Evolutionary conservation across 2,329 filamentous ascomycete genomes (phyloP), one percentile per base, ranked within the genome.

Genomic region (Fragosphaeria purpurea): DNA sequence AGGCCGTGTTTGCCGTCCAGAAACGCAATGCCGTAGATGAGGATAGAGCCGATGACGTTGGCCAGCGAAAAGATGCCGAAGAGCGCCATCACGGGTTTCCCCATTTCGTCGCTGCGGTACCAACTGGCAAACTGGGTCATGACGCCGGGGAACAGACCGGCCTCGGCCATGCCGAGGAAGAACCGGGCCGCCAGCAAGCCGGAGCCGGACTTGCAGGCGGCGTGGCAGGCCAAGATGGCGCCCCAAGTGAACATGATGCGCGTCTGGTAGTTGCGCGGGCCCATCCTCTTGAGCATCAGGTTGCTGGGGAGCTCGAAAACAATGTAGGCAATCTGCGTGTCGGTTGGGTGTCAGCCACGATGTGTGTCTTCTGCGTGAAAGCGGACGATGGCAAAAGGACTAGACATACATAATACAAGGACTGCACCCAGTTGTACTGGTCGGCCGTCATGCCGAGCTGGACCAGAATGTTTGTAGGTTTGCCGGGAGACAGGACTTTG

Each of bases 251-350:
- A 46, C 42, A 76, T 75, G 0, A 70, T 70, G 0, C 63, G 61
- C 0, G 46, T 45, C 11, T 48, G 46, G 40, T 46, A 82, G 1
- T 75, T 50, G 2, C 74, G 75, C 1, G 78, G 78, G 8, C 70
- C 67, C 34, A 79, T 63, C 4, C 73, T 66, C 0, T 76, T 79
- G 2, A 82, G 63, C 0, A 55, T 58, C 51, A 82, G 65, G 53
- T 83, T 83, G 0, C 76, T 80, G 0, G 79, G 79, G 0, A 83
- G 63, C 59, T 83, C 48, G 37, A 50, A 50, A 8, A 50, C 39
- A 40, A 50, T 50, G 31, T 50, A 50, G 12, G 48, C 40, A 13
- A 54, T 50, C 47, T 53, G 9, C 4, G 22, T 22, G 22, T 22
- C 22, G 22, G 22, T 22, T 22, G 22, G 22, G 22, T 22, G 22